A percentile compares a stretch with the other conserved stretches of the same genome.
These are phyloP conservation scores for Macaranga tanarius DNA, from an alignment of 441 rosid genomes.

Conservation along the genomic window DNA sequence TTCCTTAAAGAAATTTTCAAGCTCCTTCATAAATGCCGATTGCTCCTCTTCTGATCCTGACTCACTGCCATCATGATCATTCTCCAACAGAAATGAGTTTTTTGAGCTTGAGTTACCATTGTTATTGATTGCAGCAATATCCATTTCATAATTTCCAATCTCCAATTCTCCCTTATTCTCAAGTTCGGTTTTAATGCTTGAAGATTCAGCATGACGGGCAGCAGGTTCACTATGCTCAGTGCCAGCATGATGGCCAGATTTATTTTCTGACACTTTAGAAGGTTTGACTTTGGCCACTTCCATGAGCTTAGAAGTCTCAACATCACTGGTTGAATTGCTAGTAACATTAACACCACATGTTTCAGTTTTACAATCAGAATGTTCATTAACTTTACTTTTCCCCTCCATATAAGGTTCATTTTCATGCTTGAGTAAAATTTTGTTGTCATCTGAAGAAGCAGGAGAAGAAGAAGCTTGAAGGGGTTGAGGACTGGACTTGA, in stretches of 20 bases:
- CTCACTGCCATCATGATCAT: conserved; percentile 45
- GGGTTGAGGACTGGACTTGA: neutral
- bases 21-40: conserved; percentile 70
- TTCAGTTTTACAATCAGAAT: conserved; percentile 28
- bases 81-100: conserved; percentile 54
- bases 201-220: conserved; percentile 33
- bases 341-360: conserved; percentile 23
- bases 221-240: conserved; percentile 25
- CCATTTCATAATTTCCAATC: conserved; percentile 32
- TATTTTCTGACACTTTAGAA: conserved; percentile 29
- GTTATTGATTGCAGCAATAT: conserved; percentile 24
- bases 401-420: conserved; percentile 22
- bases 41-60: conserved; percentile 64
- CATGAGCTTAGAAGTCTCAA: conserved; percentile 10
- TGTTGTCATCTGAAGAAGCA: conserved; percentile 30
- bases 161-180: conserved; percentile 33
- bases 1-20: conserved; percentile 65
- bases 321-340: conserved; percentile 17
- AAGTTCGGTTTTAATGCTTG: conserved; percentile 38
- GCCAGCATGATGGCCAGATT: conserved; percentile 28
- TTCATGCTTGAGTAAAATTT: conserved; percentile 34
- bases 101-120: conserved; percentile 41
- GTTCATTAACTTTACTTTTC: conserved; percentile 28
- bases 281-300: conserved; percentile 29
- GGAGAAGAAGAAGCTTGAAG: conserved; percentile 22